Evolutionary conservation across 257 asterid species (phyloP).

Genomic region (Fraxinus cuspidata): DNA sequence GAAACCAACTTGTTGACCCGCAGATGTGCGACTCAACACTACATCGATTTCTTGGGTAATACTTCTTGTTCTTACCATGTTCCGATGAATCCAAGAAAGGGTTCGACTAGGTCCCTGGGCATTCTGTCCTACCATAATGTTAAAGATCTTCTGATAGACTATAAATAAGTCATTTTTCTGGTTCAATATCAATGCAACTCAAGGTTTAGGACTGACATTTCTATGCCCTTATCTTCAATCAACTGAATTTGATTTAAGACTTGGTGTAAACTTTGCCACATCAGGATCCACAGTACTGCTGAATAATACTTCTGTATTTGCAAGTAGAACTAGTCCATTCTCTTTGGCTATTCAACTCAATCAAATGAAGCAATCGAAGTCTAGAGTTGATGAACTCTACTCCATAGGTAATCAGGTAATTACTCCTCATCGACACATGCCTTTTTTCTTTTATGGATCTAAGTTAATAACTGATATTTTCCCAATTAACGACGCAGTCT

Average conservation of each 20-base stretch:
- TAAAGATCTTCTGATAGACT: background rate
- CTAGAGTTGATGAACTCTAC: constrained; percentile 36
- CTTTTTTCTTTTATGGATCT: no score
- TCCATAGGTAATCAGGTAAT: constrained; percentile 32
- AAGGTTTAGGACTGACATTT: constrained; percentile 58
- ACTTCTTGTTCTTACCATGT: no score
- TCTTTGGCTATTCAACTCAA: constrained; percentile 58
- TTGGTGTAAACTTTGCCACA: constrained; percentile 71
- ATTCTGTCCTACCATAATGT: background rate
- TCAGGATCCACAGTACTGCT: constrained; percentile 53
- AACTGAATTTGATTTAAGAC: constrained; percentile 56
- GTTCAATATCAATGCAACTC: constrained; percentile 49
- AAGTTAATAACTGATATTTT: no score
- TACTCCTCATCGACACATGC: background rate
- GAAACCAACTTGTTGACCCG: constrained; percentile 59
- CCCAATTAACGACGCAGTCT: no score
- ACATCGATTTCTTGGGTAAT: constrained; percentile 67
- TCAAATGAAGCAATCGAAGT: constrained; percentile 61
- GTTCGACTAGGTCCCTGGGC: no score
- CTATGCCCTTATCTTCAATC: constrained; percentile 64
- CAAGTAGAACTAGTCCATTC: constrained; percentile 61
- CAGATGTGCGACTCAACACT: constrained; percentile 61
- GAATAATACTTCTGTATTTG: constrained; percentile 55
- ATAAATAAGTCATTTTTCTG: background rate
- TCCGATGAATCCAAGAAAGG: no score